Conservation (phyloP, 73 alveolate genomes). For the Uronychia setigera region DNA sequence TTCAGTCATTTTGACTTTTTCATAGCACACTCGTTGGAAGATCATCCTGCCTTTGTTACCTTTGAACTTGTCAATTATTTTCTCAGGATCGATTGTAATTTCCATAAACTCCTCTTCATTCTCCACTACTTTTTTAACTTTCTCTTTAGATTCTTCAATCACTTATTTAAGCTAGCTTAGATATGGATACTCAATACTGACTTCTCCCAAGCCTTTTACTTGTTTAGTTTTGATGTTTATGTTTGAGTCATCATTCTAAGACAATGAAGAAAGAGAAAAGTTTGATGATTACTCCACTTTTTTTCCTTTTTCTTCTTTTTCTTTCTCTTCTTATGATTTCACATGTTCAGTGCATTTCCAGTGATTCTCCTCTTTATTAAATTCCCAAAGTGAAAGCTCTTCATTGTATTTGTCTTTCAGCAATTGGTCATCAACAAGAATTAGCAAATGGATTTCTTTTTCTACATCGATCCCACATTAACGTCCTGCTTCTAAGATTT, state of each 20-base stretch:
- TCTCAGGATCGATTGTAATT: neutral
- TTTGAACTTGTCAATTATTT: neutral
- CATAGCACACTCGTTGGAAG: neutral
- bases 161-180: neutral
- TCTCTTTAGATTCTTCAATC: neutral
- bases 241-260: too few relatives aligned
- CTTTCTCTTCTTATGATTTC: neutral
- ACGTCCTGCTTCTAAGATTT: neutral
- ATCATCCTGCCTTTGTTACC: neutral
- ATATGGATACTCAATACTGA: neutral
- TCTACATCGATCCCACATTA: neutral
- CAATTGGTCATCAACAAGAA: neutral
- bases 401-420: neutral
- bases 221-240: too few relatives aligned
- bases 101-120: neutral
- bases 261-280: too few relatives aligned
- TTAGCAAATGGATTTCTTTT: neutral
- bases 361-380: neutral
- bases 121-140: neutral
- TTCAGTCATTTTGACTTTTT: neutral
- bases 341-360: neutral
- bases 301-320: too few relatives aligned
- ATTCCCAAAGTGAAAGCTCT: neutral
- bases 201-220: too few relatives aligned
- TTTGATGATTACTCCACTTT: too few relatives aligned